Evolutionary conservation across 371 early-diverging fungal species (phyloP).

Genomic region (Zychaea mexicana): DNA sequence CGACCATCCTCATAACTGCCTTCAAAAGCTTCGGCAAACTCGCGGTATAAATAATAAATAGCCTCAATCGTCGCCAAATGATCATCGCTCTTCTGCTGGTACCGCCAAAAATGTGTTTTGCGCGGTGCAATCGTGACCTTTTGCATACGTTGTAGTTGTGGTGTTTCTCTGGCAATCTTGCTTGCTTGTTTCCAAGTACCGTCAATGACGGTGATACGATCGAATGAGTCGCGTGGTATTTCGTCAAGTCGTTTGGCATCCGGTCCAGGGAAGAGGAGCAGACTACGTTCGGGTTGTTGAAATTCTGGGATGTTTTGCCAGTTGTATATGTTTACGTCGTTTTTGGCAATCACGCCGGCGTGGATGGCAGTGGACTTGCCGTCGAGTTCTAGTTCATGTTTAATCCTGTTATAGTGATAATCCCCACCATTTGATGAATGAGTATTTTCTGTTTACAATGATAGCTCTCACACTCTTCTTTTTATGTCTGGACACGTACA

Average conservation of each 20-base stretch:
- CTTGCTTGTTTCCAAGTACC: conserved; percentile 93
- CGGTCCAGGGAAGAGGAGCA: conserved; percentile 91
- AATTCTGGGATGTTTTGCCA: conserved; percentile 59
- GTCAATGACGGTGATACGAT: conserved; percentile 85
- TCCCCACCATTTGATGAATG: neutral
- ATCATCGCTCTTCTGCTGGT: conserved; percentile 71
- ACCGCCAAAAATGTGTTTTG: conserved; percentile 90
- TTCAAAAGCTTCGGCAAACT: conserved; percentile 54
- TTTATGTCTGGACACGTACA: conserved; percentile 47
- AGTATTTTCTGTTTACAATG: neutral
- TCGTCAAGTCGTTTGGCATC: conserved; percentile 69
- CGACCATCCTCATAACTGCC: conserved; percentile 51
- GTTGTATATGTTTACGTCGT: conserved; percentile 65
- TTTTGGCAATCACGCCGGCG: conserved; percentile 77
- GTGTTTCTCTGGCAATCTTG: conserved; percentile 64
- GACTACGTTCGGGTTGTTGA: conserved; percentile 63
- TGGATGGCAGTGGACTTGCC: conserved; percentile 90
- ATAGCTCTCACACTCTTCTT: neutral
- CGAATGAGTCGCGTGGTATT: conserved; percentile 64
- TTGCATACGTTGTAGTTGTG: conserved; percentile 45
- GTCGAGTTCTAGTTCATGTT: conserved; percentile 78
- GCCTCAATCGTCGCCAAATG: conserved; percentile 94
- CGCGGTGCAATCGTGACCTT: conserved; percentile 68
- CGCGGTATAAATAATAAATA: conserved; percentile 87
- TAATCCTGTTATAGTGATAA: conserved; percentile 50